Evolutionary conservation across 202 grass and related monocot genomes (phyloP), one percentile per base, ranked within the genome.

Genomic region (Setaria viridis): DNA sequence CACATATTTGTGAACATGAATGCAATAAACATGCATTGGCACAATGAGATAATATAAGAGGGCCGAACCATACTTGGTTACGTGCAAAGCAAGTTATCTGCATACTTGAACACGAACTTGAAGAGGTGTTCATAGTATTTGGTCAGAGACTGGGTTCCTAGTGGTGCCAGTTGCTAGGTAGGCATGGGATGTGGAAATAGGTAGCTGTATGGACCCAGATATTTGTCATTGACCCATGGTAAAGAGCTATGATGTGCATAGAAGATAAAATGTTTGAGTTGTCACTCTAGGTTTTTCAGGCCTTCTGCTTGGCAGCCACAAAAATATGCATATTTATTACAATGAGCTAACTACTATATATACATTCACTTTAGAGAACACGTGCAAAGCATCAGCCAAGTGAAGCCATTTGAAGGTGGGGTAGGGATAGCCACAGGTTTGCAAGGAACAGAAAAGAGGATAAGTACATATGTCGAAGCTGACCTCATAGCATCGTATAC

Each of bases 401-500:
- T 13, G 41, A 78, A 57, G 5, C 67, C 34, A 67, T 82, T 57
- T 50, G 54, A 20, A 64, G 34, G 57, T 6, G 39, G 63, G 42
- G 5, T 48, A 67, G 57, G 49, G 58, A 43, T 10, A 74, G 9
- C 0, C 67, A 77, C 19, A 66, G 37, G 0, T 67, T 53, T 70
- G 62, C 2, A 13, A 70, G 19, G 43, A 74, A 45, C 9, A 34
- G 9, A 56, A 49, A 11, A 53, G 33, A 21, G 67, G 33, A 30
- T 30, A 63, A 43, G 12, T 30, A 80, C 41, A 50, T 43, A 74
- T 32, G 48, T 62, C 84, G 48, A 79, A 79, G 67, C 66, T 88
- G 46, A 98, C 95, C 95, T 94, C 91, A 98, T 95, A 69, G 92
- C 83, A 79, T 95, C 95, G 68, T 98, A 98, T 56, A 98, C 78